A percentile compares a stretch with the other conserved stretches of the same genome.
Conservation (phyloP, 805 yeast genomes). For the Scheffersomyces amazonensis region DNA sequence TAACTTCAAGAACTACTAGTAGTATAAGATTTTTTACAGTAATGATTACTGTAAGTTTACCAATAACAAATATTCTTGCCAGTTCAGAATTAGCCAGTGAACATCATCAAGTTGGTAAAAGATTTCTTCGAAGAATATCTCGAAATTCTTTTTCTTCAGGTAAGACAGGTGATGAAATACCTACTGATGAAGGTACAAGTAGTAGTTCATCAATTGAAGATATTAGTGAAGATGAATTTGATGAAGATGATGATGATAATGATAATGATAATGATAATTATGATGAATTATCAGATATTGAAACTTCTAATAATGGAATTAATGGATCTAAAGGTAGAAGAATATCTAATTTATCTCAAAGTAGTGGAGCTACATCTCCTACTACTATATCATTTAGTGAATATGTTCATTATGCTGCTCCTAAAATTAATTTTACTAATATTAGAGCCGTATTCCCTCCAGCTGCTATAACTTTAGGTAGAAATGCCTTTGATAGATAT, state of each 20-base stretch:
- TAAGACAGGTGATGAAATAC: background rate
- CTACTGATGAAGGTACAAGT: conserved; percentile 5
- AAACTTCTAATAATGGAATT: background rate
- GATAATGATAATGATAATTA: conserved; percentile 6
- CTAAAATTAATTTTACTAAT: conserved; percentile 63
- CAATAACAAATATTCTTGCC: conserved; percentile 49
- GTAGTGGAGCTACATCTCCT: conserved; percentile 19
- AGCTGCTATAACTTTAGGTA: conserved; percentile 73
- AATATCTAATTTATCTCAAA: conserved; percentile 15
- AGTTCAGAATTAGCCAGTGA: conserved; percentile 40
- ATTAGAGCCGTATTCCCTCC: conserved; percentile 71
- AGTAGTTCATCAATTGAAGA: conserved; percentile 3
- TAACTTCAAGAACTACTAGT: conserved; percentile 45
- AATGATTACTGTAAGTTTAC: conserved; percentile 51
- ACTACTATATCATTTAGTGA: conserved; percentile 53
- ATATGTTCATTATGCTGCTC: conserved; percentile 74
- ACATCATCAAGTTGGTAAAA: conserved; percentile 17
- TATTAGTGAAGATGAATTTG: conserved; percentile 2
- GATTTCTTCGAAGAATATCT: conserved; percentile 3
- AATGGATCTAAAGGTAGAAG: conserved; percentile 9
- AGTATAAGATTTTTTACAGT: conserved; percentile 47
- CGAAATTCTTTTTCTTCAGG: background rate
- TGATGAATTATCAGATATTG: background rate
- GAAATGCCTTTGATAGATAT: conserved; percentile 68
- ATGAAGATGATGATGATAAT: conserved; percentile 4